These are phyloP conservation scores for Trypethelium eluteriae DNA, from an alignment of 495 filamentous ascomycete species.

Conservation along the genomic window DNA sequence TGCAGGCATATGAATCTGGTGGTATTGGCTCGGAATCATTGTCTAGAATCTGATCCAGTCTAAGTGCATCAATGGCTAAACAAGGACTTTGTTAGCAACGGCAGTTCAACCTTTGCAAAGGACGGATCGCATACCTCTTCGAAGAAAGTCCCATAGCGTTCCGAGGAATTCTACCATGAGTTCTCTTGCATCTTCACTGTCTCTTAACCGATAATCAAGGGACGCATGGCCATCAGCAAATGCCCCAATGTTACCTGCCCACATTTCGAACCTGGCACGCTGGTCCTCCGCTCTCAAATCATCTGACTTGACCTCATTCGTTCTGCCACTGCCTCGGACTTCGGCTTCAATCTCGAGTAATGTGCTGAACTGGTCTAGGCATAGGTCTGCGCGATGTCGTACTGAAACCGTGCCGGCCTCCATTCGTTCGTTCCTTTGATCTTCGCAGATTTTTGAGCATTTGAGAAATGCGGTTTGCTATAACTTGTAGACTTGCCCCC, in stretches of 20 bases:
- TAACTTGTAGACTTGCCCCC: background rate
- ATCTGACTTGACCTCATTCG: constrained; percentile 1
- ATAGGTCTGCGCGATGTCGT: background rate
- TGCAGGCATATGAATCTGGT: background rate
- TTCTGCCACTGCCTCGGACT: background rate
- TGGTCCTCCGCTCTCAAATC: constrained; percentile 21
- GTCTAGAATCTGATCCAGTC: background rate
- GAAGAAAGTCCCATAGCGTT: constrained; percentile 12
- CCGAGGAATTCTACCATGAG: constrained; percentile 16
- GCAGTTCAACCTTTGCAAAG: background rate
- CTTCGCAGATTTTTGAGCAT: background rate
- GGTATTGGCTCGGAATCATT: background rate
- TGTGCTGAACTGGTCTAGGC: background rate
- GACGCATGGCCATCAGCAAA: constrained; percentile 23
- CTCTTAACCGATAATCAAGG: constrained; percentile 23
- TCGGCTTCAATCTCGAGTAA: background rate
- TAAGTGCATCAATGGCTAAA: background rate
- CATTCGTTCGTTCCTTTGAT: background rate
- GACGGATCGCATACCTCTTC: constrained; percentile 7
- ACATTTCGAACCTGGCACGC: constrained; percentile 22
- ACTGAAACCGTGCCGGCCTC: background rate
- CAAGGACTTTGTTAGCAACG: background rate
- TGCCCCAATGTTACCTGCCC: constrained; percentile 24
- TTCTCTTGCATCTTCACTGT: background rate
- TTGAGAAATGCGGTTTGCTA: background rate